phyloP scores from a whole-genome alignment of 2,329 filamentous ascomycete species.

The Grosmannia clavigera region DNA sequence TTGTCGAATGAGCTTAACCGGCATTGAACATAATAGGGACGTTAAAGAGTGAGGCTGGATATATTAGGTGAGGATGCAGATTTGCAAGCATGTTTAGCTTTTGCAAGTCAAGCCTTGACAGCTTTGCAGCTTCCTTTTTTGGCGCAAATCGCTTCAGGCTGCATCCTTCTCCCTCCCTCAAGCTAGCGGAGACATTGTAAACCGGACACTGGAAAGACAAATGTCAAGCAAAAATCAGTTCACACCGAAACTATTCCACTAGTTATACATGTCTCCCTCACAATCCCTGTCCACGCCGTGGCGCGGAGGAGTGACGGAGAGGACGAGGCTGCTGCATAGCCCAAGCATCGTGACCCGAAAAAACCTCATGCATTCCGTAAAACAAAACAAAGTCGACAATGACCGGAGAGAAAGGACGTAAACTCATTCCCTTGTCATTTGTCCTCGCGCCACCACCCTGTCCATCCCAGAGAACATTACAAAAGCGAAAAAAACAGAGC shows the following conservation, averaged over 20 bases:
- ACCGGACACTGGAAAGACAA: no score
- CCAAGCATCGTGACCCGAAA: slow-evolving; percentile 9
- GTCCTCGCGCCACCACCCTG: slow-evolving; percentile 12
- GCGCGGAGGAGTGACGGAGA: background rate
- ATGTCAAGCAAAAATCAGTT: background rate
- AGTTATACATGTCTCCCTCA: background rate
- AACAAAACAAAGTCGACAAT: slow-evolving; percentile 14
- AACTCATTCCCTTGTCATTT: slow-evolving; percentile 12
- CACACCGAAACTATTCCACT: slow-evolving; percentile 1
- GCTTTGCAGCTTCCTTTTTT: no score
- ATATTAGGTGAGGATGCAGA: no score
- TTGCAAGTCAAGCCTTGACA: no score
- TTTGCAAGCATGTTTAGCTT: no score
- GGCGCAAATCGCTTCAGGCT: no score
- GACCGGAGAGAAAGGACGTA: slow-evolving; percentile 7
- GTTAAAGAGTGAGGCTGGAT: no score
- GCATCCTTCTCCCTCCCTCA: no score
- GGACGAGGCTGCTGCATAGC: slow-evolving; percentile 1
- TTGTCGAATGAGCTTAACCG: no score
- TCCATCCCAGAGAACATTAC: slow-evolving; percentile 9
- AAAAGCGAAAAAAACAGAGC: slow-evolving; percentile 4
- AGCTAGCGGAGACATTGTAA: no score
- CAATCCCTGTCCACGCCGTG: background rate
- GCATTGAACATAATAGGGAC: no score
- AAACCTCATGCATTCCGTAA: slow-evolving; percentile 12